These are phyloP conservation scores for Globisporangium acanthophoron DNA, from an alignment of 352 stramenopile species.

Conservation along the genomic window DNA sequence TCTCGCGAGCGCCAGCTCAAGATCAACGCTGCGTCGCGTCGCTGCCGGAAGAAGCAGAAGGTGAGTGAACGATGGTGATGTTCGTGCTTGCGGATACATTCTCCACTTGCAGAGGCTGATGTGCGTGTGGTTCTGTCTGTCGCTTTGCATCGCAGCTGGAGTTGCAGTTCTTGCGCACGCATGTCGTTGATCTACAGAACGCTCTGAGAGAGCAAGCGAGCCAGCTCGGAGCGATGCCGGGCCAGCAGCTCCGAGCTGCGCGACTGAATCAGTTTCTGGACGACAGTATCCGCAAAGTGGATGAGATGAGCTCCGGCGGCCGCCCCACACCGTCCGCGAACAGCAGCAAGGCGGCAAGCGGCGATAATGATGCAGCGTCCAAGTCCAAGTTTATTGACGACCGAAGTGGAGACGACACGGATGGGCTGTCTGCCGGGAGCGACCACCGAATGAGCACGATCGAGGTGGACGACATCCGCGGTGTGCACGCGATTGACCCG, in stretches of 20 bases:
- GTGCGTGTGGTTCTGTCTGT: background rate
- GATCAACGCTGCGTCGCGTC: slow-evolving; percentile 79
- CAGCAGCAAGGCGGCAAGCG: slow-evolving; percentile 22
- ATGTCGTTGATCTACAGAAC: slow-evolving; percentile 75
- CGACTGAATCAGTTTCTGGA: slow-evolving; percentile 59
- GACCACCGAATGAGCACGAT: slow-evolving; percentile 43
- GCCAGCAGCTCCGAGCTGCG: slow-evolving; percentile 38
- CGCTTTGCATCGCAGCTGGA: slow-evolving; percentile 26
- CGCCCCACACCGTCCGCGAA: slow-evolving; percentile 20
- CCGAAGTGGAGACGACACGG: slow-evolving; percentile 41
- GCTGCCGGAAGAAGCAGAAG: slow-evolving; percentile 86
- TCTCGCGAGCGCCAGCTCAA: slow-evolving; percentile 82
- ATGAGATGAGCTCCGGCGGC: slow-evolving; percentile 70
- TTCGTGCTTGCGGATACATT: background rate
- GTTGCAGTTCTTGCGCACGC: slow-evolving; percentile 77
- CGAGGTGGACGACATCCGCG: slow-evolving; percentile 49
- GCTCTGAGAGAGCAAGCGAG: slow-evolving; percentile 64
- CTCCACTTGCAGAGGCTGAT: background rate
- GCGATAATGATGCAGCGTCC: slow-evolving; percentile 24
- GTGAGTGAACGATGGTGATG: slow-evolving; percentile 4
- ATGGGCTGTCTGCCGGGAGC: slow-evolving; percentile 28
- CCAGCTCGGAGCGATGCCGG: slow-evolving; percentile 30
- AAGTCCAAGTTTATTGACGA: slow-evolving; percentile 17
- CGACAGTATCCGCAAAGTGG: slow-evolving; percentile 63
- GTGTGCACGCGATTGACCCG: slow-evolving; percentile 39